Evolutionary conservation across 345 rosid species (phyloP), one percentile per base, ranked within the genome.

Genomic region (Capsella bursapastoris): DNA sequence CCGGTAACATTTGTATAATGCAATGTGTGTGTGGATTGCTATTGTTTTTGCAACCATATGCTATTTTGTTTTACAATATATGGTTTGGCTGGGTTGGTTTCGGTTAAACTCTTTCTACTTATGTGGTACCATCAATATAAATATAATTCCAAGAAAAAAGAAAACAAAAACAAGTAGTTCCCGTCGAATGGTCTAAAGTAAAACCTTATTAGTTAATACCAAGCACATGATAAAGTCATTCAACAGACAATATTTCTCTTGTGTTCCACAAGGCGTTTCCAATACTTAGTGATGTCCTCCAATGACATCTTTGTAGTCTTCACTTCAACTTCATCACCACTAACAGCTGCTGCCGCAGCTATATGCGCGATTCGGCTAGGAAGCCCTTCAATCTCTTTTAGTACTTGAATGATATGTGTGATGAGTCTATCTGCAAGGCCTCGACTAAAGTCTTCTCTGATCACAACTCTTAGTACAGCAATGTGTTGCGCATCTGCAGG

Each of bases 401-500:
- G 7, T 10, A 83, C 90, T 44, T 80, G 82, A 28, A 70, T 55
- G n/a, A 90, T 83, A 68, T 90, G 81, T 4, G 71, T 32, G 66
- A 89, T 72, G 5, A 90, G 89, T 44, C 94, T 87, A 57, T 87
- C 95, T 0, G 87, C 95, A 34, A 89, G 79, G 15, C 79, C 56
- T 11, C 86, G 74, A 52, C 86, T 84, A 76, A 89, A 87, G 50
- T 89, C 95, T 77, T 89, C 95, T 34, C 95, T 67, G 16, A 87
- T 80, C 50, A 89, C 92, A 51, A 84, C 92, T 3, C 95, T 84
- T 0, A 89, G 87, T 29, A 89, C 92, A 0, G 92, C 87, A 2
- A 89, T 34, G 63, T 89, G 85, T 28, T 86, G 79, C 15, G 92
- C 95, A 56, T 89, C 84, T 1, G 93, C 81, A 11, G 93, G 93